Evolutionary conservation across 176 grass and related monocot species (phyloP), one percentile per base, ranked within the genome.

Genomic region (Thinopyrum elongatum): DNA sequence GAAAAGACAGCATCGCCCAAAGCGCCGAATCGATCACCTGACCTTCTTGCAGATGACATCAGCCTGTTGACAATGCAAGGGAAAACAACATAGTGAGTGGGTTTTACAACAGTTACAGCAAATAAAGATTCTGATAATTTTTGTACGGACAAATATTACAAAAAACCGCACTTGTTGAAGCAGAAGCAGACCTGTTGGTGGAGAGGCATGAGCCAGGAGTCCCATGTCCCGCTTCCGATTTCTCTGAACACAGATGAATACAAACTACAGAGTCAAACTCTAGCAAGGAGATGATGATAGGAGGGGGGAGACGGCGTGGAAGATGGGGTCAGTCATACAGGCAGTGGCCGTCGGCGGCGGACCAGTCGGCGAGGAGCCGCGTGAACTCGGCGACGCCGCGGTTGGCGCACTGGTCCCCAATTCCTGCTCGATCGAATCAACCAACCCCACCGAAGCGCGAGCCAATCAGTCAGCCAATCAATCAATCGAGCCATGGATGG

Each of bases 161-260:
- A 19, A 2, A 41, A 13, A 51, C 5, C 17, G 15, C 5, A 0
- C 46, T 49, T 1, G 14, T 51, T 51, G 15, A 51, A 51, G 1
- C 0, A 17, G 49, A 17, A 60, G 26, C 42, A 22, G 28, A 98
- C 95, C 93, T 98, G 95, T 53, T 95, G 70, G 22, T 82, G 74
- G 70, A 98, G 95, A 68, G 95, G 93, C 91, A 92, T 90, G 64
- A 98, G 19, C 95, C 95, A 98, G 58, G 95, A 95, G 87, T 94
- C 91, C 89, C 78, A 89, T 65, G 70, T 79, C 81, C 95, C 95
- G 49, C 78, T 79, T 65, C 95, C 93, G 49, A 98, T 87, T 89
- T 98, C 91, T 70, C 95, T 98, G 81, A 66, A 22, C 11, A 89
- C 74, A 30, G 14, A 10, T 11, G 27, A 55, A 21, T 14, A 19